Evolutionary conservation across 306 rosid genomes (phyloP).

Genomic region (Benincasa hispida): DNA sequence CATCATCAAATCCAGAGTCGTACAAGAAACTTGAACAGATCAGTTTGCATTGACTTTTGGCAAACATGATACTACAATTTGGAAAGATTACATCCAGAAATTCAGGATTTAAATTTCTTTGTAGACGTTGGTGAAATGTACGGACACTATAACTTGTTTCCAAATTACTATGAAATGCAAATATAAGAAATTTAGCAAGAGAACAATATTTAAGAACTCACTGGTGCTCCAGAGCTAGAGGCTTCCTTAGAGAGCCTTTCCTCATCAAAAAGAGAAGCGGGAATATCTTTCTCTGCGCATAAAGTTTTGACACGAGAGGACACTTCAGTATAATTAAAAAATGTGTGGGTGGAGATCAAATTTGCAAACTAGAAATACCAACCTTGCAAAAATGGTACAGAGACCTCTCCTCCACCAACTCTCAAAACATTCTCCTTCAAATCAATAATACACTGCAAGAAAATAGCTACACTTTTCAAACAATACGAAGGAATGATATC

Average conservation of each 20-base stretch:
- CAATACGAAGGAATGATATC: neutral
- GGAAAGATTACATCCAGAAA: neutral
- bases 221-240: conserved; percentile 58
- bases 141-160: neutral
- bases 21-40: neutral
- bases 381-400: conserved; percentile 94
- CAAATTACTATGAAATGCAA: neutral
- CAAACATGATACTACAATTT: neutral
- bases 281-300: conserved; percentile 77
- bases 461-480: neutral
- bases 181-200: neutral
- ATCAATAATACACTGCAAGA: conserved; percentile 70
- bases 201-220: conserved; percentile 19
- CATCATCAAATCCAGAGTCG: neutral
- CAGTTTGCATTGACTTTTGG: neutral
- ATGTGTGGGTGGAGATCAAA: neutral
- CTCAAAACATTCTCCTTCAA: conserved; percentile 74
- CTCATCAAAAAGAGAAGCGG: conserved; percentile 53
- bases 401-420: conserved; percentile 94
- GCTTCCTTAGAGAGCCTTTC: conserved; percentile 47
- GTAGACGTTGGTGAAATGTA: neutral
- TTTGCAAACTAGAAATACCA: conserved; percentile 8
- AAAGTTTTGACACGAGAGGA: neutral
- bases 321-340: neutral
- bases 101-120: neutral